Conservation (phyloP, 2,329 filamentous ascomycete genomes). For the Cladorrhinum sp. region DNA sequence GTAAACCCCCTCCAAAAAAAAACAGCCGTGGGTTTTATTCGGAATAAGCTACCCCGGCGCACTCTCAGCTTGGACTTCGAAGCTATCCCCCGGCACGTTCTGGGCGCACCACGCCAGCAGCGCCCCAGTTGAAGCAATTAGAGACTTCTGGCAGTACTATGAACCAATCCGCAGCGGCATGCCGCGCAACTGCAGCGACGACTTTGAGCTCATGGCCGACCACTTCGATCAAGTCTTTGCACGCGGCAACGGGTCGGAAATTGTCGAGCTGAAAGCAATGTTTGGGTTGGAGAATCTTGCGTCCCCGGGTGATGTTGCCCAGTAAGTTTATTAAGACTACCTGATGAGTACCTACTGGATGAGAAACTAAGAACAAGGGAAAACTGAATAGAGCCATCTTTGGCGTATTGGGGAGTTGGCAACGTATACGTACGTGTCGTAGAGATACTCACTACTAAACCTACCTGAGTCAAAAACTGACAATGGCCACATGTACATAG, state of each 20-base stretch:
- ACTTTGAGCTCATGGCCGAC: constrained; percentile 50
- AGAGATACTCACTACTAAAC: neutral
- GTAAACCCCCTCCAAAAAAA: neutral
- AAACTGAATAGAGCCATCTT: constrained; percentile 26
- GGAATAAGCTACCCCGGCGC: constrained; percentile 58
- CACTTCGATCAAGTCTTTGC: constrained; percentile 50
- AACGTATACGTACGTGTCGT: constrained; percentile 32
- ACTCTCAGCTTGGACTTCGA: constrained; percentile 54
- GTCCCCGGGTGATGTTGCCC: constrained; percentile 52
- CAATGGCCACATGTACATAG: neutral
- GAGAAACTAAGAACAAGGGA: neutral
- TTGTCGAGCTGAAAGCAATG: constrained; percentile 45
- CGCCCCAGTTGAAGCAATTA: constrained; percentile 53
- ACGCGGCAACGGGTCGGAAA: constrained; percentile 40
- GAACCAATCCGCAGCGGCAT: constrained; percentile 55
- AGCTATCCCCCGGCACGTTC: constrained; percentile 51
- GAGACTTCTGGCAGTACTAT: constrained; percentile 59
- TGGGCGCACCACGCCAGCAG: constrained; percentile 59
- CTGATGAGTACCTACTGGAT: neutral
- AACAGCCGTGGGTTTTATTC: constrained; percentile 52
- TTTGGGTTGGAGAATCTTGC: constrained; percentile 51
- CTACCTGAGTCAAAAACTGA: neutral
- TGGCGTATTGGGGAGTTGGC: constrained; percentile 33
- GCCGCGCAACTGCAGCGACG: constrained; percentile 55
- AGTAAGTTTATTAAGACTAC: constrained; percentile 27